A percentile compares a stretch with the other conserved stretches of the same genome.
These are phyloP conservation scores for Lindgomyces ingoldianus DNA, from an alignment of 495 filamentous ascomycete species.

Conservation along the genomic window DNA sequence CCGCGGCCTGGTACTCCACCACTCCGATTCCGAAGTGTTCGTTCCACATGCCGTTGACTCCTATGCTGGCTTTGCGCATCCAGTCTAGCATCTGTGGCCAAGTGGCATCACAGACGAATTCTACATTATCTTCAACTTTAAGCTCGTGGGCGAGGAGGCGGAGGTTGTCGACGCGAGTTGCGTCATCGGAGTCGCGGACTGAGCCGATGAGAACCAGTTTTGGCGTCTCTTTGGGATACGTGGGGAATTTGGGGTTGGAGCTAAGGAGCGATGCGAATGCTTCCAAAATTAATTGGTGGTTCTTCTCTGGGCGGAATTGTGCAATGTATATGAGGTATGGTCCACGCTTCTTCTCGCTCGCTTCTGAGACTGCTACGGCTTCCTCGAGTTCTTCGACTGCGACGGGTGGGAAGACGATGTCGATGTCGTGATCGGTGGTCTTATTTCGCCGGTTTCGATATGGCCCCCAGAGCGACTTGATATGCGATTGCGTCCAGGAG, in stretches of 20 bases:
- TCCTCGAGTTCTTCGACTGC: conserved; percentile 79
- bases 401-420: conserved; percentile 86
- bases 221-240: conserved; percentile 42
- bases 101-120: conserved; percentile 84
- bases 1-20: conserved; percentile 96
- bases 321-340: conserved; percentile 85
- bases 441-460: conserved; percentile 47
- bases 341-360: conserved; percentile 66
- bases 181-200: conserved; percentile 79
- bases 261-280: conserved; percentile 61
- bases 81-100: conserved; percentile 83
- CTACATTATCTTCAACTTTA: conserved; percentile 74
- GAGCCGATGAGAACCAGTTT: conserved; percentile 82
- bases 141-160: conserved; percentile 86
- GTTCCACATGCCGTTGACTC: conserved; percentile 99
- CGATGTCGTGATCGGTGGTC: conserved; percentile 50
- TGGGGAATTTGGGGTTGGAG: conserved; percentile 11
- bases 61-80: conserved; percentile 71
- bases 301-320: conserved; percentile 97
- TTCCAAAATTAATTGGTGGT: conserved; percentile 79
- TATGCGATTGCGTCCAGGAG: conserved; percentile 86
- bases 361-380: conserved; percentile 65
- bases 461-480: conserved; percentile 76
- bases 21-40: conserved; percentile 99
- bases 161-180: conserved; percentile 86